Evolutionary conservation across 768 basidiomycete genomes (phyloP).

Genomic region (Holtermanniella nyarrowii): DNA sequence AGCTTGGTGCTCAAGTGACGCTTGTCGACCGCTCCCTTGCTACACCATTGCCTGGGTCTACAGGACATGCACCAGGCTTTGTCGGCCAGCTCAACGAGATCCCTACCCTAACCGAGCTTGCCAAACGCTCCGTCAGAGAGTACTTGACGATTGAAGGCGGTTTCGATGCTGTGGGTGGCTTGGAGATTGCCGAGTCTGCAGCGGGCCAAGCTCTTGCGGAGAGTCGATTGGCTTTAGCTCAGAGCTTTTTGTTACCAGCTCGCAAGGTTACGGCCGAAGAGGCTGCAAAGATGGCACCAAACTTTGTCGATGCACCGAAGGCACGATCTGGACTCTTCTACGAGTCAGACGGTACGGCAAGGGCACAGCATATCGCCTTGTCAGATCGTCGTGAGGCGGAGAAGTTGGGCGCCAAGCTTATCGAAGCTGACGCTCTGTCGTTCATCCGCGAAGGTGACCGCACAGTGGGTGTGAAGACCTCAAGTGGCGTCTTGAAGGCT

Average conservation of each 20-base stretch:
- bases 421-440: conserved; percentile 1
- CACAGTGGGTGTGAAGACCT: not conserved
- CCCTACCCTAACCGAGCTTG: conserved; percentile 6
- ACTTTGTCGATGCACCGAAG: conserved; percentile 1
- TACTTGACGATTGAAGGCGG: conserved; percentile 2
- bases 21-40: conserved; percentile 5
- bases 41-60: conserved; percentile 7
- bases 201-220: not conserved
- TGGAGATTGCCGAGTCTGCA: conserved; percentile 1
- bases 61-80: conserved; percentile 13
- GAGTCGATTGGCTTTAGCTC: conserved; percentile 1
- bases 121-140: conserved; percentile 5
- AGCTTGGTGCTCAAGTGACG: conserved; percentile 1
- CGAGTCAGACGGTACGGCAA: conserved; percentile 9
- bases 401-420: conserved; percentile 1
- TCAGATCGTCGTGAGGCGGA: not conserved
- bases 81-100: conserved; percentile 11
- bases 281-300: conserved; percentile 3
- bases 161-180: conserved; percentile 7
- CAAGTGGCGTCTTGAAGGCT: conserved; percentile 3
- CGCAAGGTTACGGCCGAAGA: conserved; percentile 1
- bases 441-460: not conserved
- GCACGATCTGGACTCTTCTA: conserved; percentile 4
- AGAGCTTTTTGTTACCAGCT: not conserved
- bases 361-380: conserved; percentile 2